Evolutionary conservation across 2,329 filamentous ascomycete genomes (phyloP).

Genomic region (Elsinoe ampelina): DNA sequence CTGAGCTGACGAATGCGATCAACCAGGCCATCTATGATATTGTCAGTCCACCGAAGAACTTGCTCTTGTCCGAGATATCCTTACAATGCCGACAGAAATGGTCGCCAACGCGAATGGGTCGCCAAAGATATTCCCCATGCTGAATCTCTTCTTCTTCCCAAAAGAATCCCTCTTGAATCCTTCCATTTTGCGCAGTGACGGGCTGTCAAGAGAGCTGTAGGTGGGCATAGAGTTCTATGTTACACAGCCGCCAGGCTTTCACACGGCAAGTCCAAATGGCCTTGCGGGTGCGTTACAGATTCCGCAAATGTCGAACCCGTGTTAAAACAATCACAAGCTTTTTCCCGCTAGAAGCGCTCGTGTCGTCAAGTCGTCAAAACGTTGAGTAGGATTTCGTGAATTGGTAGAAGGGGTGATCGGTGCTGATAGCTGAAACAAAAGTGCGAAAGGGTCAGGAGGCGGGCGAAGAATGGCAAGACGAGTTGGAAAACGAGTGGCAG

Average conservation of each 20-base stretch:
- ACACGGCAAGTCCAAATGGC: background rate
- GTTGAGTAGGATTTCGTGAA: constrained; percentile 3
- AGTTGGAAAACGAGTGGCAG: constrained; percentile 12
- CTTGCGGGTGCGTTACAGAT: constrained; percentile 3
- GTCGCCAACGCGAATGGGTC: constrained; percentile 95
- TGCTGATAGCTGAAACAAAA: constrained; percentile 4
- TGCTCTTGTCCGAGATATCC: constrained; percentile 30
- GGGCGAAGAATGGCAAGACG: constrained; percentile 3
- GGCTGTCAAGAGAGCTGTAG: constrained; percentile 61
- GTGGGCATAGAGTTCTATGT: constrained; percentile 49
- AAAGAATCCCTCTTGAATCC: constrained; percentile 33
- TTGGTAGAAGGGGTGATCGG: constrained; percentile 7
- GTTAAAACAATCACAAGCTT: constrained; percentile 6
- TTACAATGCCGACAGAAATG: constrained; percentile 79
- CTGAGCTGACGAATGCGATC: constrained; percentile 79
- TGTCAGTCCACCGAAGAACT: constrained; percentile 10
- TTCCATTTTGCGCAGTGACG: constrained; percentile 75
- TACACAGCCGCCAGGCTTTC: background rate
- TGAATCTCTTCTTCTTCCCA: constrained; percentile 49
- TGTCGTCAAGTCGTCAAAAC: constrained; percentile 12
- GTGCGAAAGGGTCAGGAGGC: constrained; percentile 1
- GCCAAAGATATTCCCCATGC: constrained; percentile 80
- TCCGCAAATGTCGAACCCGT: background rate
- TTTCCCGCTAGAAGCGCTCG: background rate
- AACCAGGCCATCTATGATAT: constrained; percentile 74